Percentiles rank a stretch among this genome's conserved stretches.
phyloP scores from a whole-genome alignment of 176 grass and related monocot genomes.

The Bothriochloa decipiens region DNA sequence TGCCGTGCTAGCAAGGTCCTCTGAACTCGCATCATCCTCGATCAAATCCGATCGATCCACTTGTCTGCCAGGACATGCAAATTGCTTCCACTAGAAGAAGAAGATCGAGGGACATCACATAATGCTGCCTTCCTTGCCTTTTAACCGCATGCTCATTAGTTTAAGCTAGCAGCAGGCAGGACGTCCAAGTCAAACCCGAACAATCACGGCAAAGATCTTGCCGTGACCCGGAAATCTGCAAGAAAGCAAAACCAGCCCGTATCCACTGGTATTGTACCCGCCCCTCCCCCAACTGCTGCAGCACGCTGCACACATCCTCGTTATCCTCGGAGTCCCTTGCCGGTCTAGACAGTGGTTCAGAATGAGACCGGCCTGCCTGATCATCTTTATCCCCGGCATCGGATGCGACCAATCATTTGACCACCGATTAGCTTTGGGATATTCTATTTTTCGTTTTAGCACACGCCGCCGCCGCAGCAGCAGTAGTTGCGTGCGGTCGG shows the following conservation, averaged over 20 bases:
- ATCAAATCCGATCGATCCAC: background rate
- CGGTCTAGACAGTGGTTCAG: background rate
- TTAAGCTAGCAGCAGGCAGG: background rate
- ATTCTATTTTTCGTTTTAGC: background rate
- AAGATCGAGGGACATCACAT: background rate
- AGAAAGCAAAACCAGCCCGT: constrained; percentile 32
- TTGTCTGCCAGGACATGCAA: background rate
- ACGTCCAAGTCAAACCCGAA: constrained; percentile 29
- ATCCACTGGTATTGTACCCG: background rate
- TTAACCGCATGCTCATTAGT: background rate
- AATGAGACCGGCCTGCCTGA: background rate
- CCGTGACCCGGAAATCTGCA: background rate
- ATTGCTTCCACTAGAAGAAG: background rate
- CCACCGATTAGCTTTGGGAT: background rate
- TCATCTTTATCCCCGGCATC: background rate
- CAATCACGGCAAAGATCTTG: constrained; percentile 54
- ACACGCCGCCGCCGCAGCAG: background rate
- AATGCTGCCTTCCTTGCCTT: background rate
- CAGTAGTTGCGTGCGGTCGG: constrained; percentile 3
- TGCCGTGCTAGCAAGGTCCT: background rate
- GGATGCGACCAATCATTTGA: constrained; percentile 1
- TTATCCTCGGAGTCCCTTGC: background rate
- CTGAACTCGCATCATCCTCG: background rate
- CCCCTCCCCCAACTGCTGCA: background rate
- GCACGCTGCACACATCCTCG: background rate